These are phyloP conservation scores for Aspergillus udagawae DNA, from an alignment of 2,329 filamentous ascomycete genomes.

Conservation along the genomic window DNA sequence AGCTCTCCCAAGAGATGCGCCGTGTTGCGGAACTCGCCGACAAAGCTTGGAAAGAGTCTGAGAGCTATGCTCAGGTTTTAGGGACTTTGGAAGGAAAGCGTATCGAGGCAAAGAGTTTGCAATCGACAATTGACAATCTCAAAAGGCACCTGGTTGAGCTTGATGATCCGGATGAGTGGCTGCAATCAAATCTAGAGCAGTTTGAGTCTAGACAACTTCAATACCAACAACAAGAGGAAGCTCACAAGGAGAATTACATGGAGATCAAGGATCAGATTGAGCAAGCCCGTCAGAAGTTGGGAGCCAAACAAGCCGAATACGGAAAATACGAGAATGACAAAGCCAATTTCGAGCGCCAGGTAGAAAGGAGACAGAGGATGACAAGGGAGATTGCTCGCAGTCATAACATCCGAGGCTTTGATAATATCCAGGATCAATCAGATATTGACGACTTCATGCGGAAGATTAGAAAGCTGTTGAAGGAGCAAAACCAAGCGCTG, in stretches of 20 bases:
- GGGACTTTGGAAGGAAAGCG: slow-evolving; percentile 72
- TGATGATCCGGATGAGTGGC: slow-evolving; percentile 69
- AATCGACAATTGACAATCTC: slow-evolving; percentile 67
- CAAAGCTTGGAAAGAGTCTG: slow-evolving; percentile 68
- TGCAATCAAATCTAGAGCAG: slow-evolving; percentile 67
- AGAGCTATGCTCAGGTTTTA: slow-evolving; percentile 69
- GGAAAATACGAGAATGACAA: slow-evolving; percentile 83
- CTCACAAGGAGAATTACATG: slow-evolving; percentile 61
- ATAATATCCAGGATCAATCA: slow-evolving; percentile 69
- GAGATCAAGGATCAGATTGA: slow-evolving; percentile 56
- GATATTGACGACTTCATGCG: slow-evolving; percentile 74
- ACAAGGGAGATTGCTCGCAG: slow-evolving; percentile 72
- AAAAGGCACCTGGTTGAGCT: slow-evolving; percentile 71
- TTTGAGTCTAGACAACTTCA: slow-evolving; percentile 71
- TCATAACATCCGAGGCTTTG: slow-evolving; percentile 80
- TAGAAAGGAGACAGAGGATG: slow-evolving; percentile 66
- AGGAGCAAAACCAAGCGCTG: slow-evolving; percentile 74
- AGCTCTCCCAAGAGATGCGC: slow-evolving; percentile 48
- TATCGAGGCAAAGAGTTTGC: slow-evolving; percentile 66
- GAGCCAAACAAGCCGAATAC: slow-evolving; percentile 41
- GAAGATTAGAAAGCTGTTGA: slow-evolving; percentile 67
- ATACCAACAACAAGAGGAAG: slow-evolving; percentile 60
- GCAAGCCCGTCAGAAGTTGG: slow-evolving; percentile 39
- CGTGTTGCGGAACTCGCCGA: slow-evolving; percentile 49
- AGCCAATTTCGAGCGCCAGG: slow-evolving; percentile 76